A percentile compares a stretch with the other conserved stretches of the same genome.
These are phyloP conservation scores for Agrostemma githago DNA, from an alignment of 148 eudicot genomes.

Conservation along the genomic window DNA sequence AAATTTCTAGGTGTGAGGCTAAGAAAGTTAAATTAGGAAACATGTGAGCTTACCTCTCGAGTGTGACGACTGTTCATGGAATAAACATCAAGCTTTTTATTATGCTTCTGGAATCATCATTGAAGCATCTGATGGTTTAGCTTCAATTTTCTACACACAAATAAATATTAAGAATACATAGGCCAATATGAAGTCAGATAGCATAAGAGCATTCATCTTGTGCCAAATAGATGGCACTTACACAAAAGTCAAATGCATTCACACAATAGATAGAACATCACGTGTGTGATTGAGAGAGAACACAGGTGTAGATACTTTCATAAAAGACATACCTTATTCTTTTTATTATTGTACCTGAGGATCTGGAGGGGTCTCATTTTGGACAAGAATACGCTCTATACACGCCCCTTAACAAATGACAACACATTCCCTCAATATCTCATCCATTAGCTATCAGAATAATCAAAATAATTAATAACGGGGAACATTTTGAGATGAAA, in stretches of 20 bases:
- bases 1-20: background rate
- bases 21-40: background rate
- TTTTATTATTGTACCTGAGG: slow-evolving; percentile 30
- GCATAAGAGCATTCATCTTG: slow-evolving; percentile 1
- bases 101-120: slow-evolving; percentile 85
- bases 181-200: slow-evolving; percentile 1
- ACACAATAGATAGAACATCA: background rate
- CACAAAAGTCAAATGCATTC: background rate
- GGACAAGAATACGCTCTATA: too few species aligned
- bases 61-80: slow-evolving; percentile 89
- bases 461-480: slow-evolving; percentile 25
- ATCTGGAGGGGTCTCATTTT: too few species aligned
- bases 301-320: background rate
- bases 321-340: slow-evolving; percentile 56
- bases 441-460: too few species aligned
- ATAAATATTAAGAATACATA: slow-evolving; percentile 16
- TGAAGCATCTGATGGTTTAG: slow-evolving; percentile 64
- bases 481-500: slow-evolving; percentile 46
- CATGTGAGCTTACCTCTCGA: slow-evolving; percentile 65
- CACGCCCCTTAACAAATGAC: too few species aligned
- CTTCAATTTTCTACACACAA: slow-evolving; percentile 60
- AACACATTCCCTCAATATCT: too few species aligned
- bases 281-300: background rate
- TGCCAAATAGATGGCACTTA: background rate
- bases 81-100: slow-evolving; percentile 97